Evolutionary conservation across 2,329 filamentous ascomycete genomes (phyloP).

Genomic region (Seiridium cupressi): DNA sequence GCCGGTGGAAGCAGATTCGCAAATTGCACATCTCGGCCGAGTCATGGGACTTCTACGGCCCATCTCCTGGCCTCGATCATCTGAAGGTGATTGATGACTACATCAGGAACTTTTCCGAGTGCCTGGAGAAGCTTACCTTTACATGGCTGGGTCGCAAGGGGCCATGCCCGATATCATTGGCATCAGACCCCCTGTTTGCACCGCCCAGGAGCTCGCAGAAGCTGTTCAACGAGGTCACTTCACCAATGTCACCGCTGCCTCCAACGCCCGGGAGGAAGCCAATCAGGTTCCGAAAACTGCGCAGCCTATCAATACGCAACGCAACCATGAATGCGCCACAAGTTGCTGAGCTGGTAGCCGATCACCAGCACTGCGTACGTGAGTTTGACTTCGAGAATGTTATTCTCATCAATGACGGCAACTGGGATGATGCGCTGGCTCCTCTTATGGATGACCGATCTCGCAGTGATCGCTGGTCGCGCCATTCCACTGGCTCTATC

Average conservation of each 20-base stretch:
- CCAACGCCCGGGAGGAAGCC: slow-evolving; percentile 49
- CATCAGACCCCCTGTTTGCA: slow-evolving; percentile 68
- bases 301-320: slow-evolving; percentile 71
- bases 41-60: slow-evolving; percentile 61
- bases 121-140: slow-evolving; percentile 71
- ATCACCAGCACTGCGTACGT: slow-evolving; percentile 65
- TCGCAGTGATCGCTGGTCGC: slow-evolving; percentile 42
- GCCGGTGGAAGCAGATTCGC: slow-evolving; percentile 75
- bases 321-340: slow-evolving; percentile 69
- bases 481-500: slow-evolving; percentile 34
- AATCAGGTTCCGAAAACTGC: slow-evolving; percentile 66
- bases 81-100: slow-evolving; percentile 81
- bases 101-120: slow-evolving; percentile 65
- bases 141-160: slow-evolving; percentile 73
- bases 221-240: slow-evolving; percentile 63
- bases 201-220: slow-evolving; percentile 52
- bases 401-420: slow-evolving; percentile 63
- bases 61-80: slow-evolving; percentile 64
- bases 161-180: slow-evolving; percentile 69
- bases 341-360: slow-evolving; percentile 65
- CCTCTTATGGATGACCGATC: slow-evolving; percentile 56
- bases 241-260: slow-evolving; percentile 62
- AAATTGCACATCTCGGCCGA: slow-evolving; percentile 73
- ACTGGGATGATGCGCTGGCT: slow-evolving; percentile 80
- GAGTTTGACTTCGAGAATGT: slow-evolving; percentile 83